Conservation (phyloP, 2,329 filamentous ascomycete genomes). For the Huntiella moniliformis region DNA sequence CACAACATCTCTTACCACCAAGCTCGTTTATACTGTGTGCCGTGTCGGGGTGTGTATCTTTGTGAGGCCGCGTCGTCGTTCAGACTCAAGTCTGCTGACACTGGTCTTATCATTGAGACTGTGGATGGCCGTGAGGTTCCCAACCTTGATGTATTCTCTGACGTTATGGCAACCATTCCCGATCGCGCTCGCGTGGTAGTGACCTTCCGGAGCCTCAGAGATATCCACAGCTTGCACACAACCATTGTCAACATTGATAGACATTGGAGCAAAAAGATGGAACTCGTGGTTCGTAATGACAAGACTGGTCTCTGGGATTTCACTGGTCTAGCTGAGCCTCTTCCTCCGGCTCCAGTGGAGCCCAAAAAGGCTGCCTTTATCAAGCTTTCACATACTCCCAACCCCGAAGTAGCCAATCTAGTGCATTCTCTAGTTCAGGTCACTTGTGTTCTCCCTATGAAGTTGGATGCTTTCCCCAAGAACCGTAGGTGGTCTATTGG, state of each 20-base stretch:
- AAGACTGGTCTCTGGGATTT: slow-evolving; percentile 88
- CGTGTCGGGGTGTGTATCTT: slow-evolving; percentile 80
- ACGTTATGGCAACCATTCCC: slow-evolving; percentile 77
- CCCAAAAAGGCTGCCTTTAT: slow-evolving; percentile 78
- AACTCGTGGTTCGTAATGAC: slow-evolving; percentile 79
- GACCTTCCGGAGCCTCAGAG: slow-evolving; percentile 86
- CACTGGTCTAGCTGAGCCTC: slow-evolving; percentile 58
- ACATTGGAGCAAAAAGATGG: slow-evolving; percentile 93
- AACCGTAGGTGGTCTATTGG: slow-evolving; percentile 90
- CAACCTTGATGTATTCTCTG: slow-evolving; percentile 71
- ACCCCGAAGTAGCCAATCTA: slow-evolving; percentile 80
- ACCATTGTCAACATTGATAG: slow-evolving; percentile 83
- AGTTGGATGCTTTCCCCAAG: slow-evolving; percentile 93
- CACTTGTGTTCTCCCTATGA: slow-evolving; percentile 80
- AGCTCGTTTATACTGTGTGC: slow-evolving; percentile 84
- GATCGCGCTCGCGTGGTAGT: slow-evolving; percentile 72
- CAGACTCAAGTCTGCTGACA: slow-evolving; percentile 76
- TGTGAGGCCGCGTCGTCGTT: slow-evolving; percentile 92
- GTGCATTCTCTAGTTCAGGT: slow-evolving; percentile 91
- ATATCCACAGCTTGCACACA: slow-evolving; percentile 86
- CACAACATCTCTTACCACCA: slow-evolving; percentile 96
- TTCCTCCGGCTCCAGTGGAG: slow-evolving; percentile 54
- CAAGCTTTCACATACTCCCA: slow-evolving; percentile 69
- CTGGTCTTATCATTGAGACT: slow-evolving; percentile 83
- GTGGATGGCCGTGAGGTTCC: slow-evolving; percentile 84